Conservation (phyloP, 192 early-diverging fungal species). For the Pilaira anomala region DNA sequence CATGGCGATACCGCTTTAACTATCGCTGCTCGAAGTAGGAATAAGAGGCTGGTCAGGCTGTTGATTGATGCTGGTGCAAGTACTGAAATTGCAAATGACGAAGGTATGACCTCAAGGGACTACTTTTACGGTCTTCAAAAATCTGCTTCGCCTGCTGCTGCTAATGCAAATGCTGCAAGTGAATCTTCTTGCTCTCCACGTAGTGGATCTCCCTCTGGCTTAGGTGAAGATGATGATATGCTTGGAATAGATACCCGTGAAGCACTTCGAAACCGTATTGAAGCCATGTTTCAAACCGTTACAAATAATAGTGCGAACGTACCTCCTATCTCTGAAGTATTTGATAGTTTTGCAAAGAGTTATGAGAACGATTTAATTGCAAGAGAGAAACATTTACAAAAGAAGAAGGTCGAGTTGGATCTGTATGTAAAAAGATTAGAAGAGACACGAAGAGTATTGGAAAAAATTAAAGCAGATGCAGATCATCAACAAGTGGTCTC, state of each 20-base stretch:
- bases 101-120: conserved; percentile 67
- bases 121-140: conserved; percentile 21
- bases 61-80: conserved; percentile 63
- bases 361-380: conserved; percentile 44
- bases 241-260: not conserved
- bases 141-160: not conserved
- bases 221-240: not conserved
- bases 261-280: conserved; percentile 2
- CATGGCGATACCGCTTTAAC: conserved; percentile 78
- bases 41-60: conserved; percentile 56
- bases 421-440: conserved; percentile 30
- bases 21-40: conserved; percentile 59
- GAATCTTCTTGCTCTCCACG: too few species aligned
- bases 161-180: not conserved
- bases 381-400: conserved; percentile 43
- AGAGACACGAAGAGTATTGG: conserved; percentile 30
- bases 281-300: conserved; percentile 8
- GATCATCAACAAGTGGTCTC: not conserved
- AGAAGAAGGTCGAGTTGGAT: conserved; percentile 32
- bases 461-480: conserved; percentile 30
- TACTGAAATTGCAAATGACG: conserved; percentile 59
- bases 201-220: too few species aligned
- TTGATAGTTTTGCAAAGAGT: conserved; percentile 41
- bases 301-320: conserved; percentile 1
- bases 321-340: conserved; percentile 36